Base-by-base conservation (phyloP, 768 basidiomycete species). In the Galerina marginata region DNA sequence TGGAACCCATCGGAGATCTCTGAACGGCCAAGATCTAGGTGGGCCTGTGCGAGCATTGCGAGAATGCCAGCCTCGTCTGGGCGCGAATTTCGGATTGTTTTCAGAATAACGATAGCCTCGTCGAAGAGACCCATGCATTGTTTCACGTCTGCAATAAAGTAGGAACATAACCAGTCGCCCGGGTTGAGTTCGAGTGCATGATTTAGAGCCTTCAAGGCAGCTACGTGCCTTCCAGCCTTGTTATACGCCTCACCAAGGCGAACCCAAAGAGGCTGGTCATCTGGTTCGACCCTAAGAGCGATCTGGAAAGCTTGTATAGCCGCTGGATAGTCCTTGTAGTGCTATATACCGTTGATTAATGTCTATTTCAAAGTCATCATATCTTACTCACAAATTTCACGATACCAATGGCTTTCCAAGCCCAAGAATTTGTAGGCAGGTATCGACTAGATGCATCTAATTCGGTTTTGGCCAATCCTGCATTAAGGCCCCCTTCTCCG, bases 371-470 rank as follows among this genome's bases (percentile, higher is more conserved):
- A 62, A 66, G 46, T 45, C 61, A 53, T 65, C 54, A 49, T 37
- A 49, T 14, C 20, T 20, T 45, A 77, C 90, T 73, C 68, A 95
- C 96, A 76, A 96, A 77, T 72, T 96, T 95, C 2, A 95, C 95
- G 0, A 93, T 86, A 1, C 95, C 97, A 38, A 94, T 75, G 20
- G 95, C 96, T 74, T 97, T 98, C 96, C 96, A 99, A 3, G 97
- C 97, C 97, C 97, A 99, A 7, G 90, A 84, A 67, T 96, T 95
- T 39, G 86, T 87, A 0, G 92, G 90, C 44, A 86, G 78, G 70
- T 88, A 88, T 65, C 84, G 78, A 49, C 82, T 81, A 7, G 79
- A 76, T 3, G 74, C 75, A 23, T 75, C 77, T 5, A 69, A 56
- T 26, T 69, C 69, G 10, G 67, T 69, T 54, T 66, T 74, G 64